These are phyloP conservation scores for Yarrowia deformans DNA, from an alignment of 805 yeast species.

Conservation along the genomic window DNA sequence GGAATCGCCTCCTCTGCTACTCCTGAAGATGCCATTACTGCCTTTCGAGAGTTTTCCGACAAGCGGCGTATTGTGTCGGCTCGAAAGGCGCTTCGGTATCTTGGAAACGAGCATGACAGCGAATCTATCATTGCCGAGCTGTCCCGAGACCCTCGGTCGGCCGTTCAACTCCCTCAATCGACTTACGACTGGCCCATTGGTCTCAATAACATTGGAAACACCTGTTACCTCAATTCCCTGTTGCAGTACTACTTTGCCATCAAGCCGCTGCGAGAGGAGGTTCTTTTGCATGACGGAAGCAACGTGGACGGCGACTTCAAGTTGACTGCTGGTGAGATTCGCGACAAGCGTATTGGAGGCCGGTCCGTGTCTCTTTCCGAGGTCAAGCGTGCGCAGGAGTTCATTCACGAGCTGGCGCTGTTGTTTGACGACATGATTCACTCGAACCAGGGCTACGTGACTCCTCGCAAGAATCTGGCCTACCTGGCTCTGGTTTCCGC, in stretches of 20 bases:
- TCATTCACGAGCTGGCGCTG: slow-evolving; percentile 72
- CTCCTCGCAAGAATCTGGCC: slow-evolving; percentile 84
- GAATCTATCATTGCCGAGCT: slow-evolving; percentile 64
- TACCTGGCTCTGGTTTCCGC: slow-evolving; percentile 72
- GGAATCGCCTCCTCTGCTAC: not conserved
- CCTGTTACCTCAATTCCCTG: slow-evolving; percentile 91
- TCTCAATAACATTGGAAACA: slow-evolving; percentile 91
- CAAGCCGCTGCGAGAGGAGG: slow-evolving; percentile 74
- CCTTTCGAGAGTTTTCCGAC: slow-evolving; percentile 20
- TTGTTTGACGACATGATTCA: slow-evolving; percentile 75
- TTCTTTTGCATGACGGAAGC: slow-evolving; percentile 53
- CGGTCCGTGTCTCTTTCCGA: slow-evolving; percentile 80
- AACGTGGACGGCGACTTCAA: slow-evolving; percentile 40
- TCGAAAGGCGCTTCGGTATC: slow-evolving; percentile 62
- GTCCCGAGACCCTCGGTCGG: slow-evolving; percentile 41
- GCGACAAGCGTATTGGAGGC: slow-evolving; percentile 82
- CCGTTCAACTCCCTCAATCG: slow-evolving; percentile 25
- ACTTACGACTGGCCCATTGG: slow-evolving; percentile 71
- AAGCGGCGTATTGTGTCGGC: slow-evolving; percentile 29
- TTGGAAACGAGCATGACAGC: slow-evolving; percentile 65
- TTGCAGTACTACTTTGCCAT: slow-evolving; percentile 89
- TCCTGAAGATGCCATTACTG: slow-evolving; percentile 15
- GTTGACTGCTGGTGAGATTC: slow-evolving; percentile 47
- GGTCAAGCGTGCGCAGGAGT: slow-evolving; percentile 80
- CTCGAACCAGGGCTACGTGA: slow-evolving; percentile 67